Evolutionary conservation across 257 asterid genomes (phyloP), one percentile per base, ranked within the genome.

Genomic region (Prunella vulgaris): DNA sequence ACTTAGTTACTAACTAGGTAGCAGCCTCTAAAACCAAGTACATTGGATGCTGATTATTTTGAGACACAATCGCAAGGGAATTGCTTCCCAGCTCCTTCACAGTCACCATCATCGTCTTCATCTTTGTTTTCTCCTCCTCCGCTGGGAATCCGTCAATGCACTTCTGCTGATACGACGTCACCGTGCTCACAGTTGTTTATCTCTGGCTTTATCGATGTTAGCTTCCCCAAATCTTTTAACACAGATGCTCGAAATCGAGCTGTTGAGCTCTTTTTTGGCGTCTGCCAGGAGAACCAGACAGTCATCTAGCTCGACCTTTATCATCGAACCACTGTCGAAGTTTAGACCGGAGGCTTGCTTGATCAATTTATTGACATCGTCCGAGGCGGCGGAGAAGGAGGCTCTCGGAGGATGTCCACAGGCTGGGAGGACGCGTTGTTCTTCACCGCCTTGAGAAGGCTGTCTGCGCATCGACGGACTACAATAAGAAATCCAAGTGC

Each of bases 121-220:
- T 30, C 3, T 64, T 12, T 5, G 51, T 71, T 75, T 83, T 89
- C 67, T 86, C 87, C 44, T 74, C 42, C 0, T 92, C 96, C 0
- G 86, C 91, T 0, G 96, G 91, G 32, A 88, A 82, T 0, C 91
- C 96, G 17, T 93, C 99, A 2, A 87, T 58, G 69, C 99, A 93
- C 4, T 92, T 83, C 40, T 89, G 86, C 69, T 93, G 96, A 69
- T 86, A 90, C 7, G 96, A 83, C 66, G 90, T 49, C 0, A 87
- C 99, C 0, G 99, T 96, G 66, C 96, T 93, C 60, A 93, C 88
- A 86, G 37, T 90, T 93, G 71, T 85, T 82, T 0, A 93, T 13
- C 27, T 93, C 99, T 0, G 80, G 79, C 1, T 76, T 69, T 7
- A 25, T 24, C 0, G 81, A 7, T 0, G 85, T 13, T 0, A 76